Evolutionary conservation across 495 filamentous ascomycete genomes (phyloP).

Genomic region (Friedmanniomyces simplex): DNA sequence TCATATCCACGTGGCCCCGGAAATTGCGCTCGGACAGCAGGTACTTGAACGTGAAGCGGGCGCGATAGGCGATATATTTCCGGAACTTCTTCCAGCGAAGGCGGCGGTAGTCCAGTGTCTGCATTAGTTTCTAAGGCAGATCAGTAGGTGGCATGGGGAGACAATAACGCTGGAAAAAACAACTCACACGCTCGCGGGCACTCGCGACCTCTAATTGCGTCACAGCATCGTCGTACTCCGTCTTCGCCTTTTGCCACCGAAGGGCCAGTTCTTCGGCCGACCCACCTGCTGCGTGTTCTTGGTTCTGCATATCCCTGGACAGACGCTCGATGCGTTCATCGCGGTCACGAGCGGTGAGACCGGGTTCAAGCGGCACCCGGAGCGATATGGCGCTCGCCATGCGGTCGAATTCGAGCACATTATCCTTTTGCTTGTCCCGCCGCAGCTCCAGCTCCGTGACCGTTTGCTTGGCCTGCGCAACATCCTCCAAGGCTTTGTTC

Average conservation of each 20-base stretch:
- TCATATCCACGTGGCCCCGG: conserved; percentile 65
- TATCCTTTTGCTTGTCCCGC: conserved; percentile 35
- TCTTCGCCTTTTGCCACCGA: conserved; percentile 36
- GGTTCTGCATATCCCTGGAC: conserved; percentile 42
- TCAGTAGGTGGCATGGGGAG: neutral
- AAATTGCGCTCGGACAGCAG: conserved; percentile 82
- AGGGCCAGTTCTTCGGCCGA: conserved; percentile 54
- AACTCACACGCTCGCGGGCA: neutral
- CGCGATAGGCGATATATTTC: conserved; percentile 67
- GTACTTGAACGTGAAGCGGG: conserved; percentile 76
- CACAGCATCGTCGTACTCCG: conserved; percentile 36
- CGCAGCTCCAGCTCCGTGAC: too few species aligned
- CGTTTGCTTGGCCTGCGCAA: conserved; percentile 38
- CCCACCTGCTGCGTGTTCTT: conserved; percentile 47
- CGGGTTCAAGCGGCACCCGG: conserved; percentile 55
- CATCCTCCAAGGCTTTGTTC: conserved; percentile 48
- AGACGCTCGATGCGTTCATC: conserved; percentile 54
- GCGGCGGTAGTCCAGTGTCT: conserved; percentile 57
- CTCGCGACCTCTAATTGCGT: conserved; percentile 22
- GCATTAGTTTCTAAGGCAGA: conserved; percentile 38
- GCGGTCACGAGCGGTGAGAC: conserved; percentile 54
- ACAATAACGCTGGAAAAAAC: neutral
- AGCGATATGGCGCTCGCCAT: conserved; percentile 47
- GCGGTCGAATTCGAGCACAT: conserved; percentile 44
- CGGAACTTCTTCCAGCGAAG: conserved; percentile 74